Percentiles rank a stretch among this genome's conserved stretches.
Evolutionary conservation across 441 rosid species (phyloP).

Genomic region (Euphorbia celastroides): DNA sequence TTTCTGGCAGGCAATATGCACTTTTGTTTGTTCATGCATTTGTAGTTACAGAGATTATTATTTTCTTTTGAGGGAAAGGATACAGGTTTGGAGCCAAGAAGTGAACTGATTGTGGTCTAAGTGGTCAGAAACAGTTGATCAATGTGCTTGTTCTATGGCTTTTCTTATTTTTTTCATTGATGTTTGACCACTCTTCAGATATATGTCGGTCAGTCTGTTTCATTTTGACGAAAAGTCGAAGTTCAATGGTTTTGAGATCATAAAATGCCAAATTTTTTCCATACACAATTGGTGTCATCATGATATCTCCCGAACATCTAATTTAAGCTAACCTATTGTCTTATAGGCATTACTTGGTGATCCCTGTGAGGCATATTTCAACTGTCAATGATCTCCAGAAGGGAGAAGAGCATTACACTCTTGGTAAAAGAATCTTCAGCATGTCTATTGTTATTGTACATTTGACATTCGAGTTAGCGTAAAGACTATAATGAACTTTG

Average conservation of each 20-base stretch:
- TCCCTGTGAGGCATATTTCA: slow-evolving; percentile 72
- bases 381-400: slow-evolving; percentile 59
- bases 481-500: neutral
- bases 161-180: neutral
- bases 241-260: neutral
- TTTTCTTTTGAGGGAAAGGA: neutral
- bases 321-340: neutral
- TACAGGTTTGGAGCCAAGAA: neutral
- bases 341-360: slow-evolving; percentile 81
- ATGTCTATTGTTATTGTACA: neutral
- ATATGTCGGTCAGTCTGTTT: neutral
- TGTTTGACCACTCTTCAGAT: neutral
- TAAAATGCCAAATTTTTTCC: slow-evolving; percentile 7
- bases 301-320: neutral
- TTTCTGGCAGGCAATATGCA: neutral
- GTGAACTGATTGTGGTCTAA: neutral
- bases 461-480: neutral
- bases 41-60: neutral
- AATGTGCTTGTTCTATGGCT: neutral
- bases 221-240: neutral
- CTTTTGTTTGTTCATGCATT: slow-evolving; percentile 3
- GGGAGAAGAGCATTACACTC: slow-evolving; percentile 61
- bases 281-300: neutral
- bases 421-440: slow-evolving; percentile 41
- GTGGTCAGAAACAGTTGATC: neutral